These are phyloP conservation scores for Holtermannia corniformis DNA, from an alignment of 768 basidiomycete species.

Conservation along the genomic window DNA sequence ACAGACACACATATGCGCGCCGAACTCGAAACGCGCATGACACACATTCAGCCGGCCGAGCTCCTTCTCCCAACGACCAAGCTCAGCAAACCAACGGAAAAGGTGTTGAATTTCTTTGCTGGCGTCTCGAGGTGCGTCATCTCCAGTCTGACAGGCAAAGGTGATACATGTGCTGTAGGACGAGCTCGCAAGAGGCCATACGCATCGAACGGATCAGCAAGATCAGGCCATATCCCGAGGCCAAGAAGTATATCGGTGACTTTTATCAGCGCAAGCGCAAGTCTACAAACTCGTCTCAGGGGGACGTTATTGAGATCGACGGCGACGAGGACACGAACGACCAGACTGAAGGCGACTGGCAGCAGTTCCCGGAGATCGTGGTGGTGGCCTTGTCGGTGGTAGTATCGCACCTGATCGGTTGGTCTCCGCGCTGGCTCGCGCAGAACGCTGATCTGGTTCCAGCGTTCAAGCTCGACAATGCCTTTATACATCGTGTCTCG, in stretches of 20 bases:
- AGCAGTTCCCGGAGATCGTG: constrained; percentile 36
- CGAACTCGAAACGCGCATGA: constrained; percentile 81
- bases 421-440: not conserved
- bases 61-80: constrained; percentile 56
- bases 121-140: constrained; percentile 46
- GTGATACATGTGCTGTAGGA: constrained; percentile 6
- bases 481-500: constrained; percentile 64
- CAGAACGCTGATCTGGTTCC: not conserved
- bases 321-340: constrained; percentile 2
- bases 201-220: constrained; percentile 58
- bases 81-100: constrained; percentile 61
- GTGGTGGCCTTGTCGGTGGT: constrained; percentile 29
- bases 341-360: constrained; percentile 24
- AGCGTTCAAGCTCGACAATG: constrained; percentile 66
- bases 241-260: constrained; percentile 48
- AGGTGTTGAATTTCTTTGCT: constrained; percentile 62
- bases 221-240: constrained; percentile 54
- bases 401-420: constrained; percentile 37
- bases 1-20: constrained; percentile 72
- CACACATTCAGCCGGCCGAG: constrained; percentile 75
- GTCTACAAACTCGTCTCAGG: not conserved
- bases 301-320: not conserved
- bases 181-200: constrained; percentile 24
- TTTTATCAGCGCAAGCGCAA: constrained; percentile 17
- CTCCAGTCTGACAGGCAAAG: not conserved